phyloP scores from a whole-genome alignment of 331 rosid species.

The Rosa hybrid region DNA sequence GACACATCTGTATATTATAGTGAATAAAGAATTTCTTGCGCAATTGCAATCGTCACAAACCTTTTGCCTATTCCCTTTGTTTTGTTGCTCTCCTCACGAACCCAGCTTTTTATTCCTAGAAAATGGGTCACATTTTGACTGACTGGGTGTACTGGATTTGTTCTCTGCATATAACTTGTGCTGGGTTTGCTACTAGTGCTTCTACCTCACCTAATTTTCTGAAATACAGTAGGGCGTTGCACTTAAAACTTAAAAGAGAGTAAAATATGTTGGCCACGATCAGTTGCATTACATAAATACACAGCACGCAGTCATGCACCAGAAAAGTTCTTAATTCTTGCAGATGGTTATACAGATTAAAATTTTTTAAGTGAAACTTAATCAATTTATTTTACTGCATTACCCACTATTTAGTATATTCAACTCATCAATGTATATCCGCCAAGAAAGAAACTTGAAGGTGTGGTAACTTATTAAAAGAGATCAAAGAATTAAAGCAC shows the following conservation, averaged over 20 bases:
- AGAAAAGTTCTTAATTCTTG: not conserved
- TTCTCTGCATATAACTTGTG: not conserved
- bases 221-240: not conserved
- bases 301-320: not conserved
- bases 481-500: constrained; percentile 1
- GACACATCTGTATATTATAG: not conserved
- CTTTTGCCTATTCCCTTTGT: not conserved
- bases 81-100: not conserved
- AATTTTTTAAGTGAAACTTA: not conserved
- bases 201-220: not conserved
- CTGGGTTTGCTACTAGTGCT: not conserved
- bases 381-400: not conserved
- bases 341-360: not conserved
- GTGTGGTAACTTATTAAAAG: constrained; percentile 9
- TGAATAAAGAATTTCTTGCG: not conserved
- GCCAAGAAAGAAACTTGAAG: not conserved
- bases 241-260: not conserved
- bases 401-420: not conserved
- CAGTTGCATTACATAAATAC: not conserved
- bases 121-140: not conserved
- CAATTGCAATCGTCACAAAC: not conserved
- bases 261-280: not conserved
- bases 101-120: not conserved
- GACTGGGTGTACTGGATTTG: not conserved
- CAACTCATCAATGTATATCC: not conserved